Evolutionary conservation across 1,284 basidiomycete species (phyloP), one percentile per base, ranked within the genome.

Genomic region (Leucoagaricus sp.): DNA sequence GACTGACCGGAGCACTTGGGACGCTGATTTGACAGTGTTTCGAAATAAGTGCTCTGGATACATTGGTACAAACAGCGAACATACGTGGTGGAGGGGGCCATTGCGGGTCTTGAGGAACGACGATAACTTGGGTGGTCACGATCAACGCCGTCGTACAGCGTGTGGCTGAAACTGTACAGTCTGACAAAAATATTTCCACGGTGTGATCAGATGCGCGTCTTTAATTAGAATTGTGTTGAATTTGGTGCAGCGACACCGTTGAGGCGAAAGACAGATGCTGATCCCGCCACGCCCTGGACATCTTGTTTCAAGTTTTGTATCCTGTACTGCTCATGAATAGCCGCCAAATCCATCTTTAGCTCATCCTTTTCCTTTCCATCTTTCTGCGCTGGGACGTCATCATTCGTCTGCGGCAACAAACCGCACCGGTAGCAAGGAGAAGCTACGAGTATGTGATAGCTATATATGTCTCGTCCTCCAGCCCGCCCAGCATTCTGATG

Each of bases 71-170:
- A 52, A 44, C 21, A 21, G 34, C 33, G 58, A 46, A 84, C 85
- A 67, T 75, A 87, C 85, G 85, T 86, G 66, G 85, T 86, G 67
- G 85, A 83, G 66, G 83, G 80, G 65, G 85, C 81, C 85, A 87
- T 87, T 72, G 69, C 60, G 63, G 67, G 73, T 78, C 77, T 82
- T 81, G 80, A 80, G 71, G 78, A 68, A 61, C 67, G 71, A 71
- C 71, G 67, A 67, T 63, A 65, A 69, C 64, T 64, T 65, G 63
- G 63, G 61, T 61, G 47, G 59, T 59, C 53, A 57, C 52, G 57
- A 60, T 40, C 60, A 49, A 51, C 58, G 59, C 65, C 57, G 64
- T 57, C 57, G 62, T 59, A 50, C 56, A 61, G 55, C 54, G 48
- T 61, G 76, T 77, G 76, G 77, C 75, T 78, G 64, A 58, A 70